Conservation (phyloP, 129 eudicot species). For the Centaurea solstitialis region DNA sequence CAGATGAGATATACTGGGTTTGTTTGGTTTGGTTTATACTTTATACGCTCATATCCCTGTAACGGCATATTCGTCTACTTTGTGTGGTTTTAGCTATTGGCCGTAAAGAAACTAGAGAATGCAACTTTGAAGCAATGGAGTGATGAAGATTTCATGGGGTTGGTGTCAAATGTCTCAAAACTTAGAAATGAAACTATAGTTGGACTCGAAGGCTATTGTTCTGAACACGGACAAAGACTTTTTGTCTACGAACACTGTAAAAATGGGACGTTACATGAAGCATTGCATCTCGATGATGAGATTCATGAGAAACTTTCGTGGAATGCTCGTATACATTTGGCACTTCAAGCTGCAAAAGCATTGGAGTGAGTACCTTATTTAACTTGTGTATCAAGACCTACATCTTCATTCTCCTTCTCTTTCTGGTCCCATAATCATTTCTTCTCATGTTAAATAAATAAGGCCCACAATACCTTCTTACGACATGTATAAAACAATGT, state of each 20-base stretch:
- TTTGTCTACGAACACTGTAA: conserved; percentile 64
- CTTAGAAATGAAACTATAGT: conserved; percentile 64
- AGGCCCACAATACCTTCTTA: not conserved
- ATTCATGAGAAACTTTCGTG: conserved; percentile 71
- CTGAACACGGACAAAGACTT: conserved; percentile 64
- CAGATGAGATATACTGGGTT: not conserved
- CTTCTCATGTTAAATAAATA: not conserved
- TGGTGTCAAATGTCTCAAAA: conserved; percentile 57
- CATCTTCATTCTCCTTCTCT: no score
- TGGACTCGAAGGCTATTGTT: conserved; percentile 71
- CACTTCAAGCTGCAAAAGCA: conserved; percentile 84
- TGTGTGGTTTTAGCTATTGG: conserved; percentile 44
- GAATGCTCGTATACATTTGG: conserved; percentile 66
- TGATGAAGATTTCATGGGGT: conserved; percentile 60
- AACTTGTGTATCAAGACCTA: not conserved
- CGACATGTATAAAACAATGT: not conserved
- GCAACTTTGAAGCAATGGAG: conserved; percentile 45
- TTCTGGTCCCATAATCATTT: not conserved
- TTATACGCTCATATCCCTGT: no score
- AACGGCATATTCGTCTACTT: not conserved
- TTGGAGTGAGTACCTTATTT: conserved; percentile 33
- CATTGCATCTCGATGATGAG: conserved; percentile 63
- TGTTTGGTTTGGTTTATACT: not conserved
- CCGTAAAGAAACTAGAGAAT: conserved; percentile 72
- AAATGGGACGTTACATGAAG: conserved; percentile 76